phyloP scores from a whole-genome alignment of 2,329 filamentous ascomycete species.

The Penicillium olsonii region DNA sequence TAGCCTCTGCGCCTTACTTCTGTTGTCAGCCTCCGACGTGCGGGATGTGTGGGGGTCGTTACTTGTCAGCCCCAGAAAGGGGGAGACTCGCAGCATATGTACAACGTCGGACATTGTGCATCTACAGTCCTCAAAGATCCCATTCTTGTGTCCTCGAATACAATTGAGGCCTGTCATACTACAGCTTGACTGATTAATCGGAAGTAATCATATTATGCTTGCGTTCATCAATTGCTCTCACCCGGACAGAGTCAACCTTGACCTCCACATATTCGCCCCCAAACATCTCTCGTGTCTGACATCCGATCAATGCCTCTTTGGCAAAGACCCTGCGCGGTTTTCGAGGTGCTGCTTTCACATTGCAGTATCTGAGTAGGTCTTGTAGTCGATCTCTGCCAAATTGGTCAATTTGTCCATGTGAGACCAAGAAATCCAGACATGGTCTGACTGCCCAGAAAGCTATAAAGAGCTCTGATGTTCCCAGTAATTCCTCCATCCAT shows the following conservation, averaged over 20 bases:
- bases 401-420: neutral
- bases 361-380: neutral
- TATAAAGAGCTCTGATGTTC: neutral
- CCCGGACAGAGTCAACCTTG: neutral
- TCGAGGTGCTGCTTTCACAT: neutral
- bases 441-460: neutral
- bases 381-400: neutral
- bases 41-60: neutral
- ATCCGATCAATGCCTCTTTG: neutral
- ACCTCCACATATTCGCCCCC: slow-evolving; percentile 3
- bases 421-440: neutral
- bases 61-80: neutral
- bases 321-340: neutral
- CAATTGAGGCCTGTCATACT: too few relatives aligned
- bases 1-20: neutral
- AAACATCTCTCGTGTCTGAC: neutral
- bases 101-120: too few relatives aligned
- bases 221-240: neutral
- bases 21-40: neutral
- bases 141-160: too few relatives aligned
- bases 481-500: neutral
- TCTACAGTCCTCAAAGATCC: too few relatives aligned
- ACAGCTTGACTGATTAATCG: too few relatives aligned
- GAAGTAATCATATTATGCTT: too few relatives aligned
- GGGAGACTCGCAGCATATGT: too few relatives aligned